Base-by-base conservation (phyloP, 2,329 filamentous ascomycete genomes). In the Lachnum nothofagi region DNA sequence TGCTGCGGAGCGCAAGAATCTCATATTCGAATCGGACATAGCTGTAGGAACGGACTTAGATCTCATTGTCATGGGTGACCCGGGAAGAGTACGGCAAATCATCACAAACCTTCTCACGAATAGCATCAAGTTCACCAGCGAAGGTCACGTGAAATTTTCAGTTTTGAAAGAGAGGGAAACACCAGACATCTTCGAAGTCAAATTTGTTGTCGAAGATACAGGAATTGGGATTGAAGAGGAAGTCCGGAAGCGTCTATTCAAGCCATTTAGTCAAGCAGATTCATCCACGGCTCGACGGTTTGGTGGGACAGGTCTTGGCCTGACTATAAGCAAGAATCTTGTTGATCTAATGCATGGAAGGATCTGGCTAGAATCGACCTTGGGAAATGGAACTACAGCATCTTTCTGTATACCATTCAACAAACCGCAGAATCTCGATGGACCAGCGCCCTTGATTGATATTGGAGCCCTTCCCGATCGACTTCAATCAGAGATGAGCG, bases 1-100 rank as follows among this genome's bases (percentile, higher is more conserved):
- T 59, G 88, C 87, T 1, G 89, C 91, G 1, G 80, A 86, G 59
- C 79, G 87, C 25, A 88, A 94, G 62, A 86, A 86, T 35, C 72
- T 95, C 3, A 80, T 80, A 7, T 91, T 90, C 61, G 74, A 78
- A 33, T 80, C 77, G 23, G 78, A 85, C 39, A 79, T 88, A 44
- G 76, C 42, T 8, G 52, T 80, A 5, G 70, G 74, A 1, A 78
- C 86, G 6, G 77, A 79, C 42, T 74, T 75, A 25, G 81, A 88
- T 58, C 71, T 93, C 48, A 83, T 90, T 40, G 88, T 95, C 3
- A 82, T 95, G 60, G 90, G 91, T 12, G 90, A 95, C 60, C 88
- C 89, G 7, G 88, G 89, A 9, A 79, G 89, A 29, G 74, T 95
- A 25, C 80, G 90, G 41, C 90, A 95, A 61, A 91, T 95, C 52